Evolutionary conservation across 2,329 filamentous ascomycete species (phyloP).

Genomic region (Colletotrichum limetticola): DNA sequence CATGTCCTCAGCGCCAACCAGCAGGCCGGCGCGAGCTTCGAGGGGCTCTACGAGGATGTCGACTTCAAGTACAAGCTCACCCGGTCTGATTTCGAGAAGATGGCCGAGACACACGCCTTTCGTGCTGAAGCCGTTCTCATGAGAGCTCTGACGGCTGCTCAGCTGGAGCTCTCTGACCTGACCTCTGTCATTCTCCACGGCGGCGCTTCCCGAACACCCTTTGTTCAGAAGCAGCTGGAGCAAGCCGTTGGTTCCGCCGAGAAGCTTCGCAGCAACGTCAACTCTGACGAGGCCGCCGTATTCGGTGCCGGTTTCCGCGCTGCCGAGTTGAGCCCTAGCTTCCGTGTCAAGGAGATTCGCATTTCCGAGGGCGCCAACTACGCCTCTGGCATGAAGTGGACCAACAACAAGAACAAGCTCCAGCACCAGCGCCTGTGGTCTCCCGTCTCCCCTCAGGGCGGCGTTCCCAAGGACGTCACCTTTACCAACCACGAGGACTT

Average conservation of each 20-base stretch:
- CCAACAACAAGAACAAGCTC: slow-evolving; percentile 72
- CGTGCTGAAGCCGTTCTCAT: slow-evolving; percentile 77
- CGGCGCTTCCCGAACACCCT: slow-evolving; percentile 89
- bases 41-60: slow-evolving; percentile 89
- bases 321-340: slow-evolving; percentile 90
- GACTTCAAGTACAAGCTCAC: slow-evolving; percentile 93
- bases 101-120: slow-evolving; percentile 74
- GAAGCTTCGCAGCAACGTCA: slow-evolving; percentile 93
- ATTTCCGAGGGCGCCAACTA: slow-evolving; percentile 82
- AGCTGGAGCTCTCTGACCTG: slow-evolving; percentile 78
- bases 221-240: slow-evolving; percentile 91
- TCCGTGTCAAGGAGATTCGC: slow-evolving; percentile 97
- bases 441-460: slow-evolving; percentile 78
- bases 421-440: slow-evolving; percentile 87
- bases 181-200: slow-evolving; percentile 95
- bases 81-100: slow-evolving; percentile 82
- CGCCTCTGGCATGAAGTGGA: slow-evolving; percentile 80
- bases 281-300: slow-evolving; percentile 95
- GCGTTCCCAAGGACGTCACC: slow-evolving; percentile 82
- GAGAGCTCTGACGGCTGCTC: slow-evolving; percentile 78
- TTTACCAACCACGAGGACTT: slow-evolving; percentile 88
- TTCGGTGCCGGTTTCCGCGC: slow-evolving; percentile 96
- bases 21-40: slow-evolving; percentile 80
- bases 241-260: slow-evolving; percentile 75
- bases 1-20: slow-evolving; percentile 95